Evolutionary conservation across 495 filamentous ascomycete species (phyloP), one percentile per base, ranked within the genome.

Genomic region (Sabuloglossum arenarium): DNA sequence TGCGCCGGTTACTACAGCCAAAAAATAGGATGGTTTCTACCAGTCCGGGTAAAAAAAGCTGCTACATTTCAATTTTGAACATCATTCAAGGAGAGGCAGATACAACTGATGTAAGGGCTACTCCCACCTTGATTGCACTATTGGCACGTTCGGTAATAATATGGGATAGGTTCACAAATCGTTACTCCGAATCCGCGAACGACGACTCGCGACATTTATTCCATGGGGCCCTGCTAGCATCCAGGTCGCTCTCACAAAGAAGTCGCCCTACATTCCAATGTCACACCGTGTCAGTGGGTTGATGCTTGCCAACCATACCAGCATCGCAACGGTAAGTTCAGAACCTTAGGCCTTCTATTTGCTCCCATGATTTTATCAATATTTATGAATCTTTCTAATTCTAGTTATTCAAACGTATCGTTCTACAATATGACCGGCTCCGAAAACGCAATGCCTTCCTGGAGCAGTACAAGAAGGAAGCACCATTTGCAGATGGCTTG

Each of bases 11-110:
- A 9, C 73, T 98, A 47, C 91, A 98, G 68, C 91, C 91, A 42
- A 98, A 98, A 74, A 97, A 97, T 68, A 82, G 93, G 63, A 98
- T 98, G 91, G 91, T 98, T 34, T 93, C 89, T 37, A 94, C 90
- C 47, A 84, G 87, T 57, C 88, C 90, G 19, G 85, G 85, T 63
- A 98, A 95, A 69, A 89, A 86, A 70, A 94, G 86, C 69, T 97
- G 93, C 72, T 98, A 98, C 70, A 95, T 98, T 62, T 94, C 87
- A 39, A 98, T 98, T 61, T 75, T 98, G 47, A 97, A 97, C 67
- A 94, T 98, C 64, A 98, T 98, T 65, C 88, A 94, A 67, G 91
- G 91, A 59, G 93, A 97, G 65, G 93, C 91, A 9, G 91, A 98
- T 65, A 89, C 91, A 16, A 95, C 88, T 6, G 91, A 98, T 70